Evolutionary conservation across 345 rosid species (phyloP).

Genomic region (Psidium friedrichsthalianum): DNA sequence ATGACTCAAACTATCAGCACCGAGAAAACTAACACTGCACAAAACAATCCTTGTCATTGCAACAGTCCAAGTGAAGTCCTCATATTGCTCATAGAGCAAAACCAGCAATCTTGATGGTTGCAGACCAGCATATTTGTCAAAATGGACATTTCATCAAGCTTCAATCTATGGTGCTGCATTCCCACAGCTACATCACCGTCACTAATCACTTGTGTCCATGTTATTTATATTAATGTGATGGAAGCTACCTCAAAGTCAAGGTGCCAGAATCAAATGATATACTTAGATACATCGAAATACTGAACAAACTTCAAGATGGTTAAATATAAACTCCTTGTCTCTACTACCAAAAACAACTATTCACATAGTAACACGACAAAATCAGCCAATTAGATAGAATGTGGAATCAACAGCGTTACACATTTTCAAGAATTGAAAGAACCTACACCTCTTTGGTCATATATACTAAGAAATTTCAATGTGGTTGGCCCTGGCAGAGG

Average conservation of each 20-base stretch:
- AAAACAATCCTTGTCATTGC: neutral
- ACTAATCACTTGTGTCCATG: neutral
- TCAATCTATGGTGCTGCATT: neutral
- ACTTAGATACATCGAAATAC: neutral
- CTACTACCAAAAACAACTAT: neutral
- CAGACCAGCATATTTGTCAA: neutral
- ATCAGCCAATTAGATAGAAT: neutral
- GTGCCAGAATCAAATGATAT: neutral
- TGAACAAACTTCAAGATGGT: neutral
- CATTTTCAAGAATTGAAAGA: neutral
- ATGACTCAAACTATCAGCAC: neutral
- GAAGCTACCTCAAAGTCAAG: neutral
- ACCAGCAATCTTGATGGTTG: neutral
- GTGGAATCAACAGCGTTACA: neutral
- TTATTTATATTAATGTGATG: neutral
- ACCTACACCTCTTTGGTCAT: neutral
- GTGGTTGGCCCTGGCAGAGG: slow-evolving; percentile 35
- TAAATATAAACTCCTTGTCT: neutral
- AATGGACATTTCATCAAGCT: neutral
- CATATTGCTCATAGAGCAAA: neutral
- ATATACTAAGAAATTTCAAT: no score
- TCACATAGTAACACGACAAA: neutral
- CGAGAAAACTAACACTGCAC: neutral
- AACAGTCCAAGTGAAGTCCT: neutral
- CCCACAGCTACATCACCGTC: neutral